Percentiles rank a stretch among this genome's conserved stretches.
Evolutionary conservation across 2,329 filamentous ascomycete species (phyloP).

Genomic region (Beauveria scarabaeidicola): DNA sequence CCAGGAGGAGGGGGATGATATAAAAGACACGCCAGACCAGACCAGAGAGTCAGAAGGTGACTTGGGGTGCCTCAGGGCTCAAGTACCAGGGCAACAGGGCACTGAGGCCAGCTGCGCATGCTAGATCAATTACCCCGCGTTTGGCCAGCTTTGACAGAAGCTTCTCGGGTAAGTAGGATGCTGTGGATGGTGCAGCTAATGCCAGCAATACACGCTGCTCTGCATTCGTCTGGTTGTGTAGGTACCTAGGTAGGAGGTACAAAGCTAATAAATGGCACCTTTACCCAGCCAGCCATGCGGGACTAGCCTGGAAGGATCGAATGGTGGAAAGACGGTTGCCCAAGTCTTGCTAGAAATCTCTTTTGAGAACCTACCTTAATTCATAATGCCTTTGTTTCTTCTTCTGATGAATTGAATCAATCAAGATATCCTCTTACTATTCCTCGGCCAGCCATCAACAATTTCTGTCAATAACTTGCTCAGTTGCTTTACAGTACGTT

Average conservation of each 20-base stretch:
- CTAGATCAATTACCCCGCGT: constrained; percentile 10
- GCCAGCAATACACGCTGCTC: constrained; percentile 1
- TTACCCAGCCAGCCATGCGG: not conserved
- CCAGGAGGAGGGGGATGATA: constrained; percentile 7
- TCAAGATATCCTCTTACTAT: not conserved
- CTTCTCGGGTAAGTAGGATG: not conserved
- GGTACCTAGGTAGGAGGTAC: not conserved
- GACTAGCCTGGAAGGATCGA: not conserved
- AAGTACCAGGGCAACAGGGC: not conserved
- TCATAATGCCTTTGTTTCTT: not conserved
- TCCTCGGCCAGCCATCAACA: not conserved
- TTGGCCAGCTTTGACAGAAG: constrained; percentile 1
- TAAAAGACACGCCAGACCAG: not conserved
- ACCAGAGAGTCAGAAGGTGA: not conserved
- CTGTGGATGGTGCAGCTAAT: not conserved
- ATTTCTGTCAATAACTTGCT: not conserved
- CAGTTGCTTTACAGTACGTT: not conserved
- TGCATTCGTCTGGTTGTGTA: constrained; percentile 10
- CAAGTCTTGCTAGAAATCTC: not conserved
- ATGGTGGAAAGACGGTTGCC: not conserved
- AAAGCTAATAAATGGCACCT: constrained; percentile 4
- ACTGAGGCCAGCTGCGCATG: not conserved
- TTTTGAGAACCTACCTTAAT: not conserved
- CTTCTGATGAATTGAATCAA: too few species aligned
- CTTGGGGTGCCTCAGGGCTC: constrained; percentile 9